Percentiles rank a stretch among this genome's conserved stretches.
Evolutionary conservation across 768 basidiomycete genomes (phyloP).

Genomic region (Leccinum disarticulatum): DNA sequence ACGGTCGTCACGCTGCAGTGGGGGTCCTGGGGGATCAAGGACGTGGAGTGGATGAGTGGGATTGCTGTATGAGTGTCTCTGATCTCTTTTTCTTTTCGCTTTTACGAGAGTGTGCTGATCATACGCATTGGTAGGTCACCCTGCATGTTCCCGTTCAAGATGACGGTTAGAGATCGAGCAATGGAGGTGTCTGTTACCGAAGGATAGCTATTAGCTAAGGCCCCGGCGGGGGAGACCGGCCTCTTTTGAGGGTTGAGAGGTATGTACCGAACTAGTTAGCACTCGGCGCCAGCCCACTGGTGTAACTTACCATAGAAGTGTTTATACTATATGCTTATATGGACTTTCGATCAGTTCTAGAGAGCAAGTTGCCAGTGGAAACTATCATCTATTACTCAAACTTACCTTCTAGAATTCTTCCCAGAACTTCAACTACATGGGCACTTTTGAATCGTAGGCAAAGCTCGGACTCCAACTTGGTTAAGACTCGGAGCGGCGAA

Average conservation of each 20-base stretch:
- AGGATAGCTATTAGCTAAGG: too few species aligned
- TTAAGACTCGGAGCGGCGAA: too few species aligned
- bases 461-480: too few species aligned
- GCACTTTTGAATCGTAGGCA: too few species aligned
- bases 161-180: neutral
- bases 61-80: neutral
- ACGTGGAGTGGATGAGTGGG: slow-evolving; percentile 6
- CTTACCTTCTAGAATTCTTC: neutral
- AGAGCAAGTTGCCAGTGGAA: too few species aligned
- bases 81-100: neutral
- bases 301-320: too few species aligned
- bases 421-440: neutral
- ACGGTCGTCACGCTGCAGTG: slow-evolving; percentile 4
- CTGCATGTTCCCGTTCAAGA: slow-evolving; percentile 2
- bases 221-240: neutral
- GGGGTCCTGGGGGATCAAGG: too few species aligned
- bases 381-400: too few species aligned
- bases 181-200: neutral
- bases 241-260: neutral
- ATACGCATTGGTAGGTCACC: neutral
- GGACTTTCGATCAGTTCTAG: too few species aligned
- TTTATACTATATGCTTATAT: too few species aligned
- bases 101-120: neutral
- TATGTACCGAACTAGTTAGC: neutral
- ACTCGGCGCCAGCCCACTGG: too few species aligned